Base-by-base conservation (phyloP, 768 basidiomycete species). In the Mycena rosella region DNA sequence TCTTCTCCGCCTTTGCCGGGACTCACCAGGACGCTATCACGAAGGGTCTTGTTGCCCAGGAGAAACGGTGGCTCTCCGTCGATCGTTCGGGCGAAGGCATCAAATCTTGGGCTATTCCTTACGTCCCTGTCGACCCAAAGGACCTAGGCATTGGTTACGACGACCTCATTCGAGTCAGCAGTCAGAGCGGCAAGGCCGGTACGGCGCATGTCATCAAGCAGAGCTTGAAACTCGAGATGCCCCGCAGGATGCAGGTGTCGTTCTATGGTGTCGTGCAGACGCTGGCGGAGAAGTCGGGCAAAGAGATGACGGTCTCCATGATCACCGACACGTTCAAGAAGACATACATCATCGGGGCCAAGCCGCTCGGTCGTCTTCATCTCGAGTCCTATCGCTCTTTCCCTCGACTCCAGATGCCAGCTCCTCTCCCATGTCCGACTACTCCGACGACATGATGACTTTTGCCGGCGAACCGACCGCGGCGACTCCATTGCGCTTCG, bases 1-100 rank as follows among this genome's bases (percentile, higher is more conserved):
- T 99, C 68, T 98, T 95, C 79, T 98, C 97, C 27, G 97, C 97
- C 15, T 99, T 99, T 85, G 97, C 96, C 67, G 97, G 97, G 26
- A 96, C 95, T 20, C 97, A 99, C 78, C 96, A 97, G 78, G 97
- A 99, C 74, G 97, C 97, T n/a, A 94, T 99, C 86, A 99, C 99
- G 83, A 99, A 99, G 83, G 97, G 98, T 34, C 96, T 99, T 81
- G 95, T 96, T 79, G 89, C 87, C 5, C 94, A 96, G 78, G 84
- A 79, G 60, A 78, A 83, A 53, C 82, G 88, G 27, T 60, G 59
- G 59, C 34, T 38, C 24, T 8, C n/a, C 8, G 92, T 87, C 32
- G 81, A 84, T 52, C 76, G 73, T 17, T 80, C 79, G 24, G 87
- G 85, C 34, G 80, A 84, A 65, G 77, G 75, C 17, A 75, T 74